Conservation (phyloP, 768 basidiomycete species). For the Calocera viscosa region DNA sequence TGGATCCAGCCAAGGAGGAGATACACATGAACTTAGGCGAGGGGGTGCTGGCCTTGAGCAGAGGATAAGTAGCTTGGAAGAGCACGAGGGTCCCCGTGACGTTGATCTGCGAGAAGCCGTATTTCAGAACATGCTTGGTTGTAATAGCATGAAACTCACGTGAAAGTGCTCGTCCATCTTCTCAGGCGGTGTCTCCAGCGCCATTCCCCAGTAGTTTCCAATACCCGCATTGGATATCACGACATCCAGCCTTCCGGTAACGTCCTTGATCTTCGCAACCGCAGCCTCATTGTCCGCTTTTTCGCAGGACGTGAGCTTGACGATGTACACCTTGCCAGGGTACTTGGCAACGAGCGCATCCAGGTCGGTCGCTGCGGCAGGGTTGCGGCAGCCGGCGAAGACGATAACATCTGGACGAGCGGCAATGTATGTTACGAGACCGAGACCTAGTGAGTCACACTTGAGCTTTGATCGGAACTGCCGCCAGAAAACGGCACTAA, state of each 20-base stretch:
- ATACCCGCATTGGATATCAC: slow-evolving; percentile 21
- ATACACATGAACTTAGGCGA: slow-evolving; percentile 16
- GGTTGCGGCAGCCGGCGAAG: slow-evolving; percentile 17
- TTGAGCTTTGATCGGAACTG: neutral
- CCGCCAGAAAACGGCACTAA: neutral
- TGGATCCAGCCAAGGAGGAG: slow-evolving; percentile 8
- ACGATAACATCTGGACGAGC: slow-evolving; percentile 9
- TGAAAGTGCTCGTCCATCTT: neutral
- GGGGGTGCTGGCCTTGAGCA: slow-evolving; percentile 9
- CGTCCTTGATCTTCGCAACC: slow-evolving; percentile 10
- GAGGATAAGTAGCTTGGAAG: slow-evolving; percentile 16
- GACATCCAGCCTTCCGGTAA: slow-evolving; percentile 17
- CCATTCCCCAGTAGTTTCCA: neutral
- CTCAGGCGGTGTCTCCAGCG: neutral
- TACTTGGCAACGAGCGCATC: slow-evolving; percentile 4
- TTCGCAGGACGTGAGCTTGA: slow-evolving; percentile 15
- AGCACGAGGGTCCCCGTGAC: slow-evolving; percentile 18
- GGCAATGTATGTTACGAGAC: slow-evolving; percentile 10
- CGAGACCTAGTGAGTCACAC: neutral
- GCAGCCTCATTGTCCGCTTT: slow-evolving; percentile 14
- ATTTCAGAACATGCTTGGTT: neutral
- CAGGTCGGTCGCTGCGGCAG: slow-evolving; percentile 9
- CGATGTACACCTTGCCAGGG: slow-evolving; percentile 10
- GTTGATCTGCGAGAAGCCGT: slow-evolving; percentile 17
- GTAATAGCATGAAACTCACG: neutral